Evolutionary conservation across 805 yeast species (phyloP).

Genomic region (Lachancea nothofagi): DNA sequence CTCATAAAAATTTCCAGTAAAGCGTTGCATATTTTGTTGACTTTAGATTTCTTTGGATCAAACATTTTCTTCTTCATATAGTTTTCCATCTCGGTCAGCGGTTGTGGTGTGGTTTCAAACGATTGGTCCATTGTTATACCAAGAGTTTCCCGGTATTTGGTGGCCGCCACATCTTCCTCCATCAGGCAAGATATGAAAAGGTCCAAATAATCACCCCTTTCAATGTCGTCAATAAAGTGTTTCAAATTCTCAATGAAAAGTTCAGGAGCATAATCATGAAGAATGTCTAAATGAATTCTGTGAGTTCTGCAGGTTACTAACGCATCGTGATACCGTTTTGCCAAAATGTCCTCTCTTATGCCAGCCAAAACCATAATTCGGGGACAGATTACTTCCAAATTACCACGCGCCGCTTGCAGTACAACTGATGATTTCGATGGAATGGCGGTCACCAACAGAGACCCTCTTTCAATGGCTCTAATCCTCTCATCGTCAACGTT

Average conservation of each 20-base stretch:
- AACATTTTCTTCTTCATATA: slow-evolving; percentile 38
- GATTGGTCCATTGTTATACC: slow-evolving; percentile 26
- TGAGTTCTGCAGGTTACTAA: slow-evolving; percentile 82
- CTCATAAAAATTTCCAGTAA: slow-evolving; percentile 50
- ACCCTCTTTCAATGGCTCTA: slow-evolving; percentile 87
- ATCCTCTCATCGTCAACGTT: slow-evolving; percentile 66
- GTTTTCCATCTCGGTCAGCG: slow-evolving; percentile 36
- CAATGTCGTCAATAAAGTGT: slow-evolving; percentile 63
- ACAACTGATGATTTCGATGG: slow-evolving; percentile 80
- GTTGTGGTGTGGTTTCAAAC: slow-evolving; percentile 28
- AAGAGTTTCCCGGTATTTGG: slow-evolving; percentile 76
- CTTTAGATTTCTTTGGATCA: slow-evolving; percentile 47
- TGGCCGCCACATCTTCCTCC: slow-evolving; percentile 76
- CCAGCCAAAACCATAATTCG: slow-evolving; percentile 84
- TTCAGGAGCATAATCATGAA: slow-evolving; percentile 81
- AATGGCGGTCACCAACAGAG: slow-evolving; percentile 70
- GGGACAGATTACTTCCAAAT: slow-evolving; percentile 89
- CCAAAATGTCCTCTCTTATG: slow-evolving; percentile 63
- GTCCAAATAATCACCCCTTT: slow-evolving; percentile 71
- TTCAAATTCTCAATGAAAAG: slow-evolving; percentile 60
- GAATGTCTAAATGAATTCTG: slow-evolving; percentile 82
- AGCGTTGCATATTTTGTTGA: slow-evolving; percentile 72
- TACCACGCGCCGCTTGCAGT: slow-evolving; percentile 93
- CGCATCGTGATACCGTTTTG: slow-evolving; percentile 60
- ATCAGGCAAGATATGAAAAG: slow-evolving; percentile 79